These are phyloP conservation scores for Nicotiana knightiana DNA, from an alignment of 257 asterid genomes.

Conservation along the genomic window DNA sequence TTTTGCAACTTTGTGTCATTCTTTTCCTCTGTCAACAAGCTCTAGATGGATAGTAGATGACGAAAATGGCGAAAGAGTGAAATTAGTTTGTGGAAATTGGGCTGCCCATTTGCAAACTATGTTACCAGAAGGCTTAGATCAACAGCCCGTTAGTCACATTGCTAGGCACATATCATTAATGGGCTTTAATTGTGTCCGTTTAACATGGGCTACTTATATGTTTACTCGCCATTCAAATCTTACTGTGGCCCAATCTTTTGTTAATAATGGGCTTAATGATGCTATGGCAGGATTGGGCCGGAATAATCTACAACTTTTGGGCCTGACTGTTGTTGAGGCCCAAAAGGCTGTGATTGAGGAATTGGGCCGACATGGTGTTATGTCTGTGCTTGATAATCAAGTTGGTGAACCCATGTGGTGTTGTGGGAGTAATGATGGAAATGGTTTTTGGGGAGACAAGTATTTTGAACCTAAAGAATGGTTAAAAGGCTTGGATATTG, in stretches of 20 bases:
- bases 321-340: constrained; percentile 37
- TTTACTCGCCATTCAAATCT: constrained; percentile 31
- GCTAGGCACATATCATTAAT: constrained; percentile 18
- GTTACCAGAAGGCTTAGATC: constrained; percentile 59
- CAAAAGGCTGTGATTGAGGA: constrained; percentile 43
- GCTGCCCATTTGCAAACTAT: constrained; percentile 51
- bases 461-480: constrained; percentile 59
- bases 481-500: constrained; percentile 41
- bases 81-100: constrained; percentile 55
- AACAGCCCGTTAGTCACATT: constrained; percentile 29
- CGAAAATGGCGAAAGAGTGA: constrained; percentile 31
- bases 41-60: constrained; percentile 56
- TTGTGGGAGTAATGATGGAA: constrained; percentile 50
- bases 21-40: constrained; percentile 46
- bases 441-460: constrained; percentile 67
- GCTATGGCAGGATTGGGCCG: constrained; percentile 25
- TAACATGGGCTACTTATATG: constrained; percentile 63
- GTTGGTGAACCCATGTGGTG: constrained; percentile 71
- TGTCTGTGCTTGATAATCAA: constrained; percentile 67
- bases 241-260: constrained; percentile 24
- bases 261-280: constrained; percentile 22
- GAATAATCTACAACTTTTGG: constrained; percentile 33
- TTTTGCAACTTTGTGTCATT: constrained; percentile 12
- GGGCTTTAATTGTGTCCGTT: constrained; percentile 70
- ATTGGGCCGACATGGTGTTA: constrained; percentile 29